Conservation (phyloP, 2,329 filamentous ascomycete genomes). For the Macrophomina phaseolina region DNA sequence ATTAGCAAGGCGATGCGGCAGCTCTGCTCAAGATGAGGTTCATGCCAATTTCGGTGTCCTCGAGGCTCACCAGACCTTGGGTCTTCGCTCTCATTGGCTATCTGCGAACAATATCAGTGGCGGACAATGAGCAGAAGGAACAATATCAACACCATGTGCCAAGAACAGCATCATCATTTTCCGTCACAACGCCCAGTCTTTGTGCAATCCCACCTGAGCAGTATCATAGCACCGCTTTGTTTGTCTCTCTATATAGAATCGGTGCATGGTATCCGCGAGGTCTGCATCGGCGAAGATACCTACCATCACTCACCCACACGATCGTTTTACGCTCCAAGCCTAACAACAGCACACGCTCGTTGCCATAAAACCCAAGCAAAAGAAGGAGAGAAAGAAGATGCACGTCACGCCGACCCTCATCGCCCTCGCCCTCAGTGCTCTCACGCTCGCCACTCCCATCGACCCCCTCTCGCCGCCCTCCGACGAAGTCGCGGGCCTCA, state of each 20-base stretch:
- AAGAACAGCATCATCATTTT: not conserved
- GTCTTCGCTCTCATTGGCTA: no score
- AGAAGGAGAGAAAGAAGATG: not conserved
- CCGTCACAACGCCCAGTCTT: not conserved
- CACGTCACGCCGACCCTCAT: not conserved
- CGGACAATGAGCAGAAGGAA: not conserved
- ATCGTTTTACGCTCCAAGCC: not conserved
- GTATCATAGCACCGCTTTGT: no score
- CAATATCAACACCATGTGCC: slow-evolving; percentile 11
- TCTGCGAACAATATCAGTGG: not conserved
- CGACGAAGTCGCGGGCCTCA: not conserved
- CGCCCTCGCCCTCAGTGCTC: not conserved
- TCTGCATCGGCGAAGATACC: not conserved
- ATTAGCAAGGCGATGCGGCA: no score
- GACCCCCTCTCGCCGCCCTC: not conserved
- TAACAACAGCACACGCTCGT: no score
- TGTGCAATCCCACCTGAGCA: not conserved
- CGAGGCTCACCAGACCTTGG: no score
- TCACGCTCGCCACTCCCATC: not conserved
- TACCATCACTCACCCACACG: not conserved
- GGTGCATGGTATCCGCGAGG: no score
- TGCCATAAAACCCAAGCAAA: not conserved
- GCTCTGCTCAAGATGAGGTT: no score
- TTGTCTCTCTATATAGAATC: not conserved
- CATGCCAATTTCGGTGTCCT: no score